phyloP scores from a whole-genome alignment of 169 alveolate species.

The Cryptosporidium parvum region DNA sequence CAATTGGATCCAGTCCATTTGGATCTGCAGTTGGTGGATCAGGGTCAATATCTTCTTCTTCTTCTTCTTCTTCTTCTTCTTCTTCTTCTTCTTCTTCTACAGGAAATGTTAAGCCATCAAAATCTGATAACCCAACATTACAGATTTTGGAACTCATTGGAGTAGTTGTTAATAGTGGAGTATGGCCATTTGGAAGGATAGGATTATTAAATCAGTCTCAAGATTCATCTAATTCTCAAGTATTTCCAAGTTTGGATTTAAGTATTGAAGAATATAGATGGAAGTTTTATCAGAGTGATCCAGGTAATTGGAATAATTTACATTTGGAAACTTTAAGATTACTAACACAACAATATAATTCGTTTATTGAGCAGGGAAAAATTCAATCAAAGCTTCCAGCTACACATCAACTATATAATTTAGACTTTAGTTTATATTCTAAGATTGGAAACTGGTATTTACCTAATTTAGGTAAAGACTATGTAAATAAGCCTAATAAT shows the following conservation, averaged over 20 bases:
- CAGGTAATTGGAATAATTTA: conserved; percentile 27
- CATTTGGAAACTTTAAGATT: conserved; percentile 30
- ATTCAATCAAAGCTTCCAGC: conserved; percentile 13
- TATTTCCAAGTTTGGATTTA: conserved; percentile 41
- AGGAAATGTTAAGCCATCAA: not conserved
- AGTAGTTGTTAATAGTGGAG: conserved; percentile 59
- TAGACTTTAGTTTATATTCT: conserved; percentile 41
- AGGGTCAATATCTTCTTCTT: not conserved
- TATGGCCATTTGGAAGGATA: conserved; percentile 71
- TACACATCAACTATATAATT: conserved; percentile 13
- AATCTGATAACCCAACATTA: conserved; percentile 8
- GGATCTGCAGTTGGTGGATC: not conserved
- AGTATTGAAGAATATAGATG: conserved; percentile 64
- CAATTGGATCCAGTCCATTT: not conserved
- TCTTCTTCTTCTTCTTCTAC: not conserved
- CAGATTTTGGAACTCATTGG: conserved; percentile 67
- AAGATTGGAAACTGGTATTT: conserved; percentile 62
- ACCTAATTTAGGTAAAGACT: conserved; percentile 56
- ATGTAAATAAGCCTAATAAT: not conserved
- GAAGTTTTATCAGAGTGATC: conserved; percentile 45
- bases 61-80: too few species aligned
- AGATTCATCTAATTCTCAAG: not conserved
- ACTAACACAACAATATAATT: not conserved
- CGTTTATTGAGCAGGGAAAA: conserved; percentile 46
- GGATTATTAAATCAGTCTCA: conserved; percentile 39